A percentile compares a stretch with the other conserved stretches of the same genome.
Evolutionary conservation across 78 protist species (phyloP).

Genomic region (Cavenderia fasciculata): DNA sequence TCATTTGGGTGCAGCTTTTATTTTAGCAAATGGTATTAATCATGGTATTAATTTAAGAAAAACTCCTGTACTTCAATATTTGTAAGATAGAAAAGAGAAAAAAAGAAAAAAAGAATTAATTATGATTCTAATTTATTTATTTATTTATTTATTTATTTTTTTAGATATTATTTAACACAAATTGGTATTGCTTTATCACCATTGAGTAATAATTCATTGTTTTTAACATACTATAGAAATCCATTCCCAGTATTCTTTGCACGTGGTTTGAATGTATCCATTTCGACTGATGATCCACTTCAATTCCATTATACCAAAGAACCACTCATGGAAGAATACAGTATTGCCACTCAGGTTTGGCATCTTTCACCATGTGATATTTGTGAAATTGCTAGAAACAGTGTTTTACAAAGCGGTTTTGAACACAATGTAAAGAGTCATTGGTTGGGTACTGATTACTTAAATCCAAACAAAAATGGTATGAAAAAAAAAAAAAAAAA

Average conservation of each 20-base stretch:
- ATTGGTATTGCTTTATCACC: slow-evolving; percentile 97
- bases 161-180: slow-evolving; percentile 91
- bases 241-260: slow-evolving; percentile 94
- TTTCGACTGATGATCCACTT: slow-evolving; percentile 98
- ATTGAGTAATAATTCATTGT: slow-evolving; percentile 74
- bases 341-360: slow-evolving; percentile 94
- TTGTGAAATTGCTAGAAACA: slow-evolving; percentile 97
- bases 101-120: neutral
- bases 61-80: slow-evolving; percentile 95
- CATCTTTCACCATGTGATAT: slow-evolving; percentile 91
- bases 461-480: slow-evolving; percentile 17
- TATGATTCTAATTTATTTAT: neutral
- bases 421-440: slow-evolving; percentile 80
- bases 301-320: slow-evolving; percentile 97
- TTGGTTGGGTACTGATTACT: slow-evolving; percentile 89
- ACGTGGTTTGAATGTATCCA: slow-evolving; percentile 95
- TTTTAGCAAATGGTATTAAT: slow-evolving; percentile 89
- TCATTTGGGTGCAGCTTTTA: slow-evolving; percentile 89
- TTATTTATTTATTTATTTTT: neutral
- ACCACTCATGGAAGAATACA: slow-evolving; percentile 99
- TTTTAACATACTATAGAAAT: slow-evolving; percentile 89
- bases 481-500: neutral
- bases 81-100: slow-evolving; percentile 42
- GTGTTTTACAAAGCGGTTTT: slow-evolving; percentile 92
- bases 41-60: slow-evolving; percentile 97